Evolutionary conservation across 768 basidiomycete species (phyloP).

Genomic region (Rickenella mellea): DNA sequence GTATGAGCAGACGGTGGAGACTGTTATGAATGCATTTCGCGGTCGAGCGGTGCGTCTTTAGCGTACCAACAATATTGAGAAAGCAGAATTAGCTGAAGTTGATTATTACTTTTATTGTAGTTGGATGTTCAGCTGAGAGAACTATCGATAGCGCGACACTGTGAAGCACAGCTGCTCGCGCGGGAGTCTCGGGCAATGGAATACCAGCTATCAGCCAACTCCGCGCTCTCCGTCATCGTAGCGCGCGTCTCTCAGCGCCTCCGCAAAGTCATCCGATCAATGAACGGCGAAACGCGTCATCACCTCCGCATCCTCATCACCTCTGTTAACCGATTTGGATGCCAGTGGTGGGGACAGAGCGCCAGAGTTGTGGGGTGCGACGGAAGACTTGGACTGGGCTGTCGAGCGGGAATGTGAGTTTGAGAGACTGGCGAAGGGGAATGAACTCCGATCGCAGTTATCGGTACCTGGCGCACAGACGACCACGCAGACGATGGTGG

Average conservation of each 20-base stretch:
- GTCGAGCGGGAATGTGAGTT: constrained; percentile 90
- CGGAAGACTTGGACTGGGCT: constrained; percentile 54
- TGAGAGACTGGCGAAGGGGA: constrained; percentile 78
- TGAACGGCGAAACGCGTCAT: constrained; percentile 71
- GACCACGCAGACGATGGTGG: too few species aligned
- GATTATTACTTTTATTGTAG: constrained; percentile 35
- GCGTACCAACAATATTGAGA: too few species aligned
- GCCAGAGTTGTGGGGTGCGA: constrained; percentile 21
- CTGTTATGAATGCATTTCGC: constrained; percentile 86
- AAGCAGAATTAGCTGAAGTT: neutral
- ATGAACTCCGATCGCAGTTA: too few species aligned
- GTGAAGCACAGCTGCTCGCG: constrained; percentile 75
- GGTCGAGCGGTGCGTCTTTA: constrained; percentile 83
- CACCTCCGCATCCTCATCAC: too few species aligned
- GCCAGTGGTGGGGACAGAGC: too few species aligned
- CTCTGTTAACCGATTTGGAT: constrained; percentile 17
- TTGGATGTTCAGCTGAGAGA: constrained; percentile 91
- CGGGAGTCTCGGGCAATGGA: constrained; percentile 61
- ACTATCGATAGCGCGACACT: constrained; percentile 80
- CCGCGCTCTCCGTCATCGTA: constrained; percentile 58
- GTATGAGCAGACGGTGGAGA: constrained; percentile 94
- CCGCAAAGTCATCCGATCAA: constrained; percentile 57
- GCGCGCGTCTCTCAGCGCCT: constrained; percentile 60
- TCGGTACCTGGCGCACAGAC: too few species aligned
- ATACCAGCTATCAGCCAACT: constrained; percentile 49